Conservation (phyloP, 2,329 filamentous ascomycete genomes). For the Exserohilum turcica region DNA sequence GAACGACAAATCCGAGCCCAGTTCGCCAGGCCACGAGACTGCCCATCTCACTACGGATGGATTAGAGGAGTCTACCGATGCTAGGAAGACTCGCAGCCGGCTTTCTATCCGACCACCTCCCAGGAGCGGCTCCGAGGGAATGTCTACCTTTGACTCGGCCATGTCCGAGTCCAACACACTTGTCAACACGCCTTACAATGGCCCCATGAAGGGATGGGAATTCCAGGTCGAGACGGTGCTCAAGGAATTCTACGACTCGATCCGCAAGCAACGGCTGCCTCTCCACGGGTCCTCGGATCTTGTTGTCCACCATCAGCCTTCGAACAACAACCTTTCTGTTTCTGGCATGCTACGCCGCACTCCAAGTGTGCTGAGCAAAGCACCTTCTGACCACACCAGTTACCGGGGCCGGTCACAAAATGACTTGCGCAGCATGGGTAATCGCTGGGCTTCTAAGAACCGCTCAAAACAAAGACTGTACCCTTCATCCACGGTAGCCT, state of each 20-base stretch:
- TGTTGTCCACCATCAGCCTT: constrained; percentile 53
- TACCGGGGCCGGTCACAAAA: constrained; percentile 71
- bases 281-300: constrained; percentile 72
- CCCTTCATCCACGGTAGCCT: constrained; percentile 79
- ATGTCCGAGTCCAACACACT: constrained; percentile 70
- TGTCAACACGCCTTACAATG: constrained; percentile 76
- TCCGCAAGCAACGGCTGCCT: constrained; percentile 83
- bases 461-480: constrained; percentile 79
- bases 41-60: constrained; percentile 35
- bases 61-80: constrained; percentile 44
- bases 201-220: constrained; percentile 81
- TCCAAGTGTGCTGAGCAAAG: constrained; percentile 90
- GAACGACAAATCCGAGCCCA: constrained; percentile 44
- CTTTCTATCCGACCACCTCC: constrained; percentile 50
- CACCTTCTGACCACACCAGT: constrained; percentile 78
- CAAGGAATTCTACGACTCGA: constrained; percentile 89
- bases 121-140: constrained; percentile 45
- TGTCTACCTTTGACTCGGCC: constrained; percentile 43
- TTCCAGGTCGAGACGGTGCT: constrained; percentile 86
- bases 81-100: constrained; percentile 47
- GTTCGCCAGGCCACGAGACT: constrained; percentile 37
- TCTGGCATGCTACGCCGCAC: constrained; percentile 76
- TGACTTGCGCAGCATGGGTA: constrained; percentile 67
- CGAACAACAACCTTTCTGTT: constrained; percentile 70
- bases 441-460: constrained; percentile 83